Evolutionary conservation across 176 grass and related monocot species (phyloP).

Genomic region (Rhipidocladum racemiflorum): DNA sequence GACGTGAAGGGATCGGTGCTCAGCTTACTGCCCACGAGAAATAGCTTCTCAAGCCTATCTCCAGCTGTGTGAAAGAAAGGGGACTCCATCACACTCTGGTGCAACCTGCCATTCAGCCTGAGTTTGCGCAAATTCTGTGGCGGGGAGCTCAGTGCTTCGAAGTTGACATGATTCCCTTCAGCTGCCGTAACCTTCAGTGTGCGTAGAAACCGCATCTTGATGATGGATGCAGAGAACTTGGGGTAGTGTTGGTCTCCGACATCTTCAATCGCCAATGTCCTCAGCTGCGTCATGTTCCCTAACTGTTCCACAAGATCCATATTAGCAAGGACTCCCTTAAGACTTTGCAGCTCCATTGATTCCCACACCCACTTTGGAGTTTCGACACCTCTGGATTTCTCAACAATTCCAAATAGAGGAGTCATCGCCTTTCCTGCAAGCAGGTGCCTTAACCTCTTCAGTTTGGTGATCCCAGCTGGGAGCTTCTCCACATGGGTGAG

Average conservation of each 20-base stretch:
- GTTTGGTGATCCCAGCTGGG: slow-evolving; percentile 35
- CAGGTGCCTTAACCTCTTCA: slow-evolving; percentile 33
- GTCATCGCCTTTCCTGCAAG: slow-evolving; percentile 16
- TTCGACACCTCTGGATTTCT: slow-evolving; percentile 20
- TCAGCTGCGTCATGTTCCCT: background rate
- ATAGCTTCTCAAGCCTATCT: slow-evolving; percentile 12
- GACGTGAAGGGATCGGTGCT: slow-evolving; percentile 19
- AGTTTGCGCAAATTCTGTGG: slow-evolving; percentile 14
- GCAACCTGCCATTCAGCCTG: background rate
- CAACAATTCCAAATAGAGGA: background rate
- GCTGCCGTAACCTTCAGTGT: slow-evolving; percentile 5
- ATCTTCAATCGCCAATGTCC: background rate
- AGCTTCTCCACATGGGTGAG: slow-evolving; percentile 29
- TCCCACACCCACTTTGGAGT: background rate
- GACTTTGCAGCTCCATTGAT: slow-evolving; percentile 14
- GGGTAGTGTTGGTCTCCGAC: background rate
- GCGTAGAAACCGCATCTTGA: slow-evolving; percentile 16
- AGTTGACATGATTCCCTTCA: slow-evolving; percentile 13
- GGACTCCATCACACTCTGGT: background rate
- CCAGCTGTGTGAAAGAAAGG: slow-evolving; percentile 12
- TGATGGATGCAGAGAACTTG: slow-evolving; percentile 27
- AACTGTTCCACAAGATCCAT: background rate
- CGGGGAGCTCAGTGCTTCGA: slow-evolving; percentile 7
- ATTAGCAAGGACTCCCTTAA: slow-evolving; percentile 14
- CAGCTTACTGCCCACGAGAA: background rate